Base-by-base conservation (phyloP, 108 stramenopile genomes). In the Schizochytrium sp. region DNA sequence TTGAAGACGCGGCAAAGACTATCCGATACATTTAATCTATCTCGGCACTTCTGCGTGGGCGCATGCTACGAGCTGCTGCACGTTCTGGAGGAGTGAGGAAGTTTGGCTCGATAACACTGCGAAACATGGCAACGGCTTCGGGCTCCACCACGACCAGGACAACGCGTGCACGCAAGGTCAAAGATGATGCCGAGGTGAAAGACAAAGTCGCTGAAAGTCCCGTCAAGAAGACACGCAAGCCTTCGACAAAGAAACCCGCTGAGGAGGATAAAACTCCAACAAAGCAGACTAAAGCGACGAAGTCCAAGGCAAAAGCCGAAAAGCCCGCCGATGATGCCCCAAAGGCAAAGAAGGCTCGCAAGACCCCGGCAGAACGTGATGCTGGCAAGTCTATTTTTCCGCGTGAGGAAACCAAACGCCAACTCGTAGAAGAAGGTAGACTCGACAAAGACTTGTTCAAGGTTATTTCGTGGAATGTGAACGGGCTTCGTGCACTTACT, bases 391-490 rank as follows among this genome's bases (percentile, higher is more conserved):
- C 64, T 38, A 44, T 69, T 7, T 69, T 69, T 44, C 64, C 64
- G 64, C 64, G 64, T 5, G 64, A 69, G 28, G 2, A 38, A 44
- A 69, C 44, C 15, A 44, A 69, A 15, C 64, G 64, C 12, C 40
- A 2, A 15, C 42, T 44, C 42, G 12, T 15, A 15, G 42, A 38
- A 44, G 28, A 58, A 58, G 57, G 64, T 44, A 38, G 28, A 2
- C 28, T 28, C 28, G 64, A 7, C 19, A 44, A 12, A 44, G 28
- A 69, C 19, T 44, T 69, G 42, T 69, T 69, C 64, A 69, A 69
- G 64, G 93, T 97, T 50, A 89, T 96, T 56, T 95, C 96, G 0
- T 98, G 97, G 97, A 98, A 98, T 89, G 95, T 97, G 40, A 96
- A 96, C 17, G 97, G 97, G 46, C 91, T 98, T 41, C 95, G 97